Percentiles rank a stretch among this genome's conserved stretches.
Evolutionary conservation across 2,329 filamentous ascomycete genomes (phyloP).

Genomic region (Amphichorda felina): DNA sequence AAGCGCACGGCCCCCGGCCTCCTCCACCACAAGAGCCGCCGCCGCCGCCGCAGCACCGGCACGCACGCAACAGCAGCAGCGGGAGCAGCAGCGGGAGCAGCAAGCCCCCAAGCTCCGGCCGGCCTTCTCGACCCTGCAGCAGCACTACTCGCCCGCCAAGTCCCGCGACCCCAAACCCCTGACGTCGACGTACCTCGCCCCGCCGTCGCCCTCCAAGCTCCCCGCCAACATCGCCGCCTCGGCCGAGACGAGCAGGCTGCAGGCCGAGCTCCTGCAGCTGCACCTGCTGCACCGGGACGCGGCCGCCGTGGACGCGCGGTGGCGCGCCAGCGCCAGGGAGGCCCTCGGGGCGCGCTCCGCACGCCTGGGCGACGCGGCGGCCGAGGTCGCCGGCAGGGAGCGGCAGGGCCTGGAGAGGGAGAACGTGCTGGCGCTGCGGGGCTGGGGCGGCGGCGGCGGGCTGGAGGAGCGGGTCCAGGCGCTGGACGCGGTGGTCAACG

Average conservation of each 20-base stretch:
- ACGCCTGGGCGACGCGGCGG: slow-evolving; percentile 19
- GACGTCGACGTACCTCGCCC: slow-evolving; percentile 43
- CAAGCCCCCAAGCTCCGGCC: slow-evolving; percentile 30
- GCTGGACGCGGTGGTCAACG: slow-evolving; percentile 43
- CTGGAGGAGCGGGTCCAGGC: slow-evolving; percentile 45
- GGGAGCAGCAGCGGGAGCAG: slow-evolving; percentile 3
- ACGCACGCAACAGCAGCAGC: slow-evolving; percentile 4
- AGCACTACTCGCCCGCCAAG: slow-evolving; percentile 57
- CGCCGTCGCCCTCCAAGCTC: slow-evolving; percentile 48
- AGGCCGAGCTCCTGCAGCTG: slow-evolving; percentile 54
- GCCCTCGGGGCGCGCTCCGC: slow-evolving; percentile 35
- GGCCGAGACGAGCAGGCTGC: slow-evolving; percentile 44
- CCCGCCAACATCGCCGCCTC: slow-evolving; percentile 47
- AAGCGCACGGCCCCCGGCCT: not conserved
- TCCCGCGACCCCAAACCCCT: slow-evolving; percentile 47
- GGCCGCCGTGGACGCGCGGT: slow-evolving; percentile 28
- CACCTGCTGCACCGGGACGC: slow-evolving; percentile 50
- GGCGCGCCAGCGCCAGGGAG: slow-evolving; percentile 42
- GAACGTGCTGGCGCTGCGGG: slow-evolving; percentile 39
- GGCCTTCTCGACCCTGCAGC: slow-evolving; percentile 50
- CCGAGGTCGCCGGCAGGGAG: slow-evolving; percentile 23
- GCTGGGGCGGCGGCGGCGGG: slow-evolving; percentile 30
- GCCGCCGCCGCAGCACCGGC: not conserved
- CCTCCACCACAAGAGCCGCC: not conserved
- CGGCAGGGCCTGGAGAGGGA: slow-evolving; percentile 30